Percentiles rank a stretch among this genome's conserved stretches.
Conservation (phyloP, 192 early-diverging fungal species). For the Podila verticillata region DNA sequence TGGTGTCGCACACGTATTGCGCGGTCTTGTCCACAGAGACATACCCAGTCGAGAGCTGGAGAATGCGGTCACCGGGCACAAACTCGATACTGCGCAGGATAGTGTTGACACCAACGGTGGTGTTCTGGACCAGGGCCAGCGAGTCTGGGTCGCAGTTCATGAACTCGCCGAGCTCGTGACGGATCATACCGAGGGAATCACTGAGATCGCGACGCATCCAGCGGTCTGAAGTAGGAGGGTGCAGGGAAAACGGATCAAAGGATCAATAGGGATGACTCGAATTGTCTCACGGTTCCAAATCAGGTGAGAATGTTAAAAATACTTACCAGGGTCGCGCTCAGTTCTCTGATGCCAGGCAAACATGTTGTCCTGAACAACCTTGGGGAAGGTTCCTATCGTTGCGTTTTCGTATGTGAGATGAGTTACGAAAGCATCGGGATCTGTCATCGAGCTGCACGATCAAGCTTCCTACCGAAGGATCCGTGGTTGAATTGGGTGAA, state of each 20-base stretch:
- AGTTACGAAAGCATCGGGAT: constrained; percentile 20
- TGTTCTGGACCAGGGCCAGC: constrained; percentile 67
- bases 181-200: constrained; percentile 30
- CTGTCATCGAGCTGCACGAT: constrained; percentile 5
- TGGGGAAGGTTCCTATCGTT: constrained; percentile 33
- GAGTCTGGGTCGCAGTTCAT: constrained; percentile 62
- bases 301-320: neutral
- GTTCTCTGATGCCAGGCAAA: constrained; percentile 20
- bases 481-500: constrained; percentile 72
- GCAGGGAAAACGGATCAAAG: neutral
- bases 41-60: constrained; percentile 68
- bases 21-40: constrained; percentile 57
- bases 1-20: constrained; percentile 53
- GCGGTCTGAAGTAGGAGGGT: constrained; percentile 47
- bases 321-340: constrained; percentile 27
- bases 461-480: constrained; percentile 61
- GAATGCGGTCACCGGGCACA: constrained; percentile 56
- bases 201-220: constrained; percentile 60
- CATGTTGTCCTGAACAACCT: constrained; percentile 32
- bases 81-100: constrained; percentile 57
- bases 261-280: neutral
- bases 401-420: neutral
- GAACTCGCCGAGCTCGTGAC: constrained; percentile 50
- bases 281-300: neutral
- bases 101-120: constrained; percentile 65